A percentile compares a stretch with the other conserved stretches of the same genome.
Conservation (phyloP, 139 green algal genomes). For the Microglena sp. region DNA sequence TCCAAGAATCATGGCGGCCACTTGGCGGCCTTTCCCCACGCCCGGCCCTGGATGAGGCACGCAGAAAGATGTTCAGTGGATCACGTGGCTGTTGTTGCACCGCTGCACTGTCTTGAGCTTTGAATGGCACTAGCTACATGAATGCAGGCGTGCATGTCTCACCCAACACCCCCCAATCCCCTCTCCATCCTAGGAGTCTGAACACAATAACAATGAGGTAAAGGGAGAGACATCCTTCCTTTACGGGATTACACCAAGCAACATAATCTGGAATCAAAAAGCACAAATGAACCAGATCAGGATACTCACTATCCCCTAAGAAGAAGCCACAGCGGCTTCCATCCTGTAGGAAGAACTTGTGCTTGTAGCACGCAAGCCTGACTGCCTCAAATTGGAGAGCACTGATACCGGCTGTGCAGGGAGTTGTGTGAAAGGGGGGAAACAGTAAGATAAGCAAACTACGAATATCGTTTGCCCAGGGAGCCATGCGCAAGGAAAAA, state of each 20-base stretch:
- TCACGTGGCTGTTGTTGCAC: background rate
- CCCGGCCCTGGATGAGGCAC: slow-evolving; percentile 29
- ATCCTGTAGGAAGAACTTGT: slow-evolving; percentile 35
- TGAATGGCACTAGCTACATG: background rate
- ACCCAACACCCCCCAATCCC: background rate
- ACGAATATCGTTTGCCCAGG: background rate
- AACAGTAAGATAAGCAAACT: background rate
- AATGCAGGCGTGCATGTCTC: background rate
- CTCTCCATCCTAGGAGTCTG: background rate
- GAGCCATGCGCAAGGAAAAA: background rate
- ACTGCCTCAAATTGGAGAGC: slow-evolving; percentile 38
- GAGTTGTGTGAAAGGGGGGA: background rate
- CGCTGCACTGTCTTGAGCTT: background rate
- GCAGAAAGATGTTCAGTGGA: background rate
- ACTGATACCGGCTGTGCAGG: slow-evolving; percentile 20
- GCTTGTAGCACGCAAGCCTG: slow-evolving; percentile 26
- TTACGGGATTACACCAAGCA: background rate
- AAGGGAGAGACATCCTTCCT: no score
- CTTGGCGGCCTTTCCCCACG: slow-evolving; percentile 69
- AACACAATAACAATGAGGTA: background rate
- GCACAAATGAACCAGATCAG: background rate
- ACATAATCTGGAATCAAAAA: background rate
- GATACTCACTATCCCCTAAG: slow-evolving; percentile 49
- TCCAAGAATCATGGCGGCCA: slow-evolving; percentile 56
- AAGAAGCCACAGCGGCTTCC: slow-evolving; percentile 49